Evolutionary conservation across 2,329 filamentous ascomycete species (phyloP), one percentile per base, ranked within the genome.

Genomic region (Balansia obtecta): DNA sequence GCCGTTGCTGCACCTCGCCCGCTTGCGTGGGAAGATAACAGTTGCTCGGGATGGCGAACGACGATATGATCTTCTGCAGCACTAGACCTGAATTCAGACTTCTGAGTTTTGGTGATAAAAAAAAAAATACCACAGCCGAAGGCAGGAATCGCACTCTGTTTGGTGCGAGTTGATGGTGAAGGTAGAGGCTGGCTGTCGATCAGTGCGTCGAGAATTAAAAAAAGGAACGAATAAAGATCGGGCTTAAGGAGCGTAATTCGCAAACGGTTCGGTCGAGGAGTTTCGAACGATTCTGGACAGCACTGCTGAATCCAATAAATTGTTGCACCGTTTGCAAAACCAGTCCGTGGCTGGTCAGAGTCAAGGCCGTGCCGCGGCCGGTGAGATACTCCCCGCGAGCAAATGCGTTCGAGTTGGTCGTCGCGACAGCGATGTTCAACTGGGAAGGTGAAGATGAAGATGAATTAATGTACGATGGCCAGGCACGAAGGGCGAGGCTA

Each of bases 221-320:
- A 13, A 46, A n/a, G n/a, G 16, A 33, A 27, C 11, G 16, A 30
- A 18, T 11, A 9, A 18, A 15, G 18, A 46, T 46, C 7, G 32
- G 16, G 18, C 30, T 22, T 15, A 44, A 37, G 27, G 39, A 38
- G 53, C 16, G 55, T n/a, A 52, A 41, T 54, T 53, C 41, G 54
- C 52, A 46, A 54, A 53, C 43, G 39, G 46, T 44, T 47, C 37
- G 44, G 47, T 44, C 44, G 42, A 41, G 46, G 16, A 16, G 15
- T 44, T 42, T 38, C 45, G 45, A 18, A 27, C 9, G 55, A 55
- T 52, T 54, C 64, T 27, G 71, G 71, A 74, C 72, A 75, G 72
- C 72, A 59, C 72, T 72, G 73, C 72, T 75, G 72, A 68, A 75
- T 75, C 72, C 72, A 66, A 57, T 56, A 49, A 66, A 57, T 56